Conservation (phyloP, 2,329 filamentous ascomycete genomes). For the Sporothrix phasma region DNA sequence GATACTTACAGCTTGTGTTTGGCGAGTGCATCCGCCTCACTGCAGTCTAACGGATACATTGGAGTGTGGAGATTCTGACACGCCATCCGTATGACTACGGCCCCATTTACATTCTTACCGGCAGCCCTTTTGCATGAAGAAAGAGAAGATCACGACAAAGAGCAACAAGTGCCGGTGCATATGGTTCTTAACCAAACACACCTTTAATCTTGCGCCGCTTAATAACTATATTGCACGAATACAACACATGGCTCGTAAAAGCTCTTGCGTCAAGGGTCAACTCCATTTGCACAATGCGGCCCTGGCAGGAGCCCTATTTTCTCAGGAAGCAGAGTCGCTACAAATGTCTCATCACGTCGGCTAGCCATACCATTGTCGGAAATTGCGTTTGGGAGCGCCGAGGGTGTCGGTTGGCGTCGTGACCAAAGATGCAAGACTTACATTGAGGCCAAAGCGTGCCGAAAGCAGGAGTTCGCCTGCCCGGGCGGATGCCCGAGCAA, state of each 20-base stretch:
- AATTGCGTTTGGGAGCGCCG: slow-evolving; percentile 78
- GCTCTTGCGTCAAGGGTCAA: slow-evolving; percentile 61
- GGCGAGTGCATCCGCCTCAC: slow-evolving; percentile 68
- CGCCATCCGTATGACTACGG: slow-evolving; percentile 68
- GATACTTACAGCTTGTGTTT: slow-evolving; percentile 45
- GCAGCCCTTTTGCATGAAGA: slow-evolving; percentile 24
- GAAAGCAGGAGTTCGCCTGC: neutral
- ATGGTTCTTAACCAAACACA: slow-evolving; percentile 72
- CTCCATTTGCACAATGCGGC: slow-evolving; percentile 72
- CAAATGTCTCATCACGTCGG: slow-evolving; percentile 60
- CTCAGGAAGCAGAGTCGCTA: slow-evolving; percentile 64
- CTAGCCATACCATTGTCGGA: slow-evolving; percentile 81
- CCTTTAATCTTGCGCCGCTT: slow-evolving; percentile 67
- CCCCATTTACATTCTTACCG: slow-evolving; percentile 53
- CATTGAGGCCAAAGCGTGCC: slow-evolving; percentile 36
- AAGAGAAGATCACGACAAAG: slow-evolving; percentile 53
- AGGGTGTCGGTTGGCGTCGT: slow-evolving; percentile 55
- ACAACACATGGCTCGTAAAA: slow-evolving; percentile 71
- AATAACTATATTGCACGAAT: slow-evolving; percentile 76
- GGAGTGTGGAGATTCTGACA: slow-evolving; percentile 92
- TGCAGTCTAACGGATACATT: slow-evolving; percentile 69
- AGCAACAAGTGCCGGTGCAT: slow-evolving; percentile 64
- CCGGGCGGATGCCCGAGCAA: neutral
- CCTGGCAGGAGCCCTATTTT: slow-evolving; percentile 61
- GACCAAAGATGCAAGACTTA: slow-evolving; percentile 52